Evolutionary conservation across 805 yeast genomes (phyloP).

Genomic region (Isabelozyma heimii): DNA sequence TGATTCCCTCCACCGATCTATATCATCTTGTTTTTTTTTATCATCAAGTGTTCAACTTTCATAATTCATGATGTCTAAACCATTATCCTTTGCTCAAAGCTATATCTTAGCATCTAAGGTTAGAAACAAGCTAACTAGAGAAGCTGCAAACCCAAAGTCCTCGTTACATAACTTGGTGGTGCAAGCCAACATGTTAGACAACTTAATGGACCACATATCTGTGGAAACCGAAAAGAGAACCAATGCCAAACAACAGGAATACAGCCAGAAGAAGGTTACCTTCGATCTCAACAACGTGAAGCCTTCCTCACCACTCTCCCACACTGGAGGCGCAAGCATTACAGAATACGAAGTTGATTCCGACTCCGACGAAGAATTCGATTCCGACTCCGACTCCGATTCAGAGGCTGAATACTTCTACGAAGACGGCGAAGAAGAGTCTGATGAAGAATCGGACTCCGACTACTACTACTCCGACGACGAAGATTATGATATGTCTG

Average conservation of each 20-base stretch:
- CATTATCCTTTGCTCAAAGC: slow-evolving; percentile 45
- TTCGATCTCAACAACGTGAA: slow-evolving; percentile 8
- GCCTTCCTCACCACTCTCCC: slow-evolving; percentile 11
- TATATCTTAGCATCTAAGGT: slow-evolving; percentile 65
- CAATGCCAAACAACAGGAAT: background rate
- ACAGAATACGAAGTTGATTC: slow-evolving; percentile 39
- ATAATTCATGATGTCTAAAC: slow-evolving; percentile 5
- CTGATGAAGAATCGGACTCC: background rate
- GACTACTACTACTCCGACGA: background rate
- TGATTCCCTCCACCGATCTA: background rate
- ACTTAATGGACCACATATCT: slow-evolving; percentile 52
- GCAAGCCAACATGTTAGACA: slow-evolving; percentile 71
- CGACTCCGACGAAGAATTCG: slow-evolving; percentile 20
- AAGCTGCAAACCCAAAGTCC: slow-evolving; percentile 58
- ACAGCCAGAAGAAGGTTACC: slow-evolving; percentile 9
- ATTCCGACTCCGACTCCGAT: slow-evolving; percentile 22
- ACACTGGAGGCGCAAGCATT: slow-evolving; percentile 24
- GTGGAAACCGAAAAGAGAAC: slow-evolving; percentile 26
- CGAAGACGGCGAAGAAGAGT: slow-evolving; percentile 12
- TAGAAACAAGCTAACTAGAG: slow-evolving; percentile 58
- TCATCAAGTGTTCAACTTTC: background rate
- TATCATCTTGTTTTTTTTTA: background rate
- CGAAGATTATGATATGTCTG: background rate
- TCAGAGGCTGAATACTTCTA: slow-evolving; percentile 17
- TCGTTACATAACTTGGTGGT: slow-evolving; percentile 57